Conservation (phyloP, 108 stramenopile species). For the Nitzschia sp. region DNA sequence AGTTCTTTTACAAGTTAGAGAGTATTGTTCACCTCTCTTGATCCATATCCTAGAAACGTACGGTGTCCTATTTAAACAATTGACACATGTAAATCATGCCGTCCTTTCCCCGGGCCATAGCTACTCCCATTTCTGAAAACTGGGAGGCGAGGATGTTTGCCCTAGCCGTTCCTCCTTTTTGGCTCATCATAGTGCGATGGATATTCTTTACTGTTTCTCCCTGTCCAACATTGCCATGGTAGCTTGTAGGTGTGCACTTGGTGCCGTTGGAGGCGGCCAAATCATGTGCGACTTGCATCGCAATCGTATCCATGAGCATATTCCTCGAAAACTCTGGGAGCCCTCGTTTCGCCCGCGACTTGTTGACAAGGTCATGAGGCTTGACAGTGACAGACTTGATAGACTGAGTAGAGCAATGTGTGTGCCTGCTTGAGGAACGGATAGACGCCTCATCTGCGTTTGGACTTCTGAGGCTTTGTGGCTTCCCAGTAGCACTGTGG, state of each 20-base stretch:
- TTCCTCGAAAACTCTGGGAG: constrained; percentile 15
- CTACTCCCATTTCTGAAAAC: constrained; percentile 14
- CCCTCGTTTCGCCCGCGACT: neutral
- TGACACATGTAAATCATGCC: constrained; percentile 25
- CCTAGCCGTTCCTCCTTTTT: constrained; percentile 10
- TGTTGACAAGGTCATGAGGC: constrained; percentile 15
- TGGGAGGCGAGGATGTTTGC: constrained; percentile 10
- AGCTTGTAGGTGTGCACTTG: constrained; percentile 12
- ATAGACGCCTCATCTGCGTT: too few species aligned
- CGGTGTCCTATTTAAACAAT: constrained; percentile 10
- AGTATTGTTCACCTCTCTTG: neutral
- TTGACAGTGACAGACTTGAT: neutral
- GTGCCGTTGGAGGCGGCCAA: constrained; percentile 9
- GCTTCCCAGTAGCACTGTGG: neutral
- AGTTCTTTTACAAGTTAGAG: neutral
- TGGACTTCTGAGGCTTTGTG: neutral
- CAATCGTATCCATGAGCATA: constrained; percentile 22
- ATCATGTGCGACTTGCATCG: constrained; percentile 15
- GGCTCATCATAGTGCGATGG: constrained; percentile 22
- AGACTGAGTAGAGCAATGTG: too few species aligned
- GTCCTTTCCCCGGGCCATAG: constrained; percentile 15
- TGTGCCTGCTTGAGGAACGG: too few species aligned
- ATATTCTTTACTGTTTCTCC: constrained; percentile 11
- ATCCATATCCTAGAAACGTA: neutral
- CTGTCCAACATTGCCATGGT: constrained; percentile 24